Evolutionary conservation across 2,329 filamentous ascomycete species (phyloP).

Genomic region (Fusarium poae): DNA sequence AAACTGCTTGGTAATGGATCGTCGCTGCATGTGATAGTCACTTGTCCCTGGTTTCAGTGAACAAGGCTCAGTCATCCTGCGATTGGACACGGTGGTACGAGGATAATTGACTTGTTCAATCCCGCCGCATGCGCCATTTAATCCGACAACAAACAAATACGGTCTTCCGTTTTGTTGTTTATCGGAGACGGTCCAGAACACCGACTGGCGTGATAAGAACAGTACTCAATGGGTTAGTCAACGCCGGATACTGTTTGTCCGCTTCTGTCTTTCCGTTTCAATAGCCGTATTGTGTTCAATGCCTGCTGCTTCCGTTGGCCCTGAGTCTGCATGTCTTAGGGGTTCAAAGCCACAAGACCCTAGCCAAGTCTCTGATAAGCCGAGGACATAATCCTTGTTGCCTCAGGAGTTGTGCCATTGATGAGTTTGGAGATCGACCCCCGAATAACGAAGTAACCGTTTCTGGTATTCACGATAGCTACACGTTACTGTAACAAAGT

Average conservation of each 20-base stretch:
- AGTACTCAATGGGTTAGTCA: background rate
- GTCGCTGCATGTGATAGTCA: slow-evolving; percentile 32
- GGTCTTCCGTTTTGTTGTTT: slow-evolving; percentile 1
- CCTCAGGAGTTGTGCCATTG: slow-evolving; percentile 21
- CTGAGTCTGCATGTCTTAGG: slow-evolving; percentile 22
- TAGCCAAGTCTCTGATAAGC: slow-evolving; percentile 36
- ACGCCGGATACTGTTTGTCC: background rate
- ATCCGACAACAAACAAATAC: slow-evolving; percentile 20
- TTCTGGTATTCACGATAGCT: slow-evolving; percentile 29
- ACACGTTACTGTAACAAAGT: background rate
- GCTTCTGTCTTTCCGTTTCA: background rate
- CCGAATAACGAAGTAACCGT: slow-evolving; percentile 17
- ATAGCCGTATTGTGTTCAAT: background rate
- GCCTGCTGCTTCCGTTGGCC: slow-evolving; percentile 35
- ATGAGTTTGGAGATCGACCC: slow-evolving; percentile 1
- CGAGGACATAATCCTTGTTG: slow-evolving; percentile 8
- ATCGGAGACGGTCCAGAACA: slow-evolving; percentile 18
- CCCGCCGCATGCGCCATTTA: slow-evolving; percentile 39
- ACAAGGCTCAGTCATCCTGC: slow-evolving; percentile 8
- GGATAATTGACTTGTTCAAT: slow-evolving; percentile 28
- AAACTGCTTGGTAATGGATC: slow-evolving; percentile 14
- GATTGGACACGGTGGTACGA: slow-evolving; percentile 31
- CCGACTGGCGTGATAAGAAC: background rate
- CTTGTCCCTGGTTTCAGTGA: slow-evolving; percentile 28
- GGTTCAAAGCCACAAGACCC: slow-evolving; percentile 35